Conservation (phyloP, 2,329 filamentous ascomycete genomes). For the Fusarium graminum region DNA sequence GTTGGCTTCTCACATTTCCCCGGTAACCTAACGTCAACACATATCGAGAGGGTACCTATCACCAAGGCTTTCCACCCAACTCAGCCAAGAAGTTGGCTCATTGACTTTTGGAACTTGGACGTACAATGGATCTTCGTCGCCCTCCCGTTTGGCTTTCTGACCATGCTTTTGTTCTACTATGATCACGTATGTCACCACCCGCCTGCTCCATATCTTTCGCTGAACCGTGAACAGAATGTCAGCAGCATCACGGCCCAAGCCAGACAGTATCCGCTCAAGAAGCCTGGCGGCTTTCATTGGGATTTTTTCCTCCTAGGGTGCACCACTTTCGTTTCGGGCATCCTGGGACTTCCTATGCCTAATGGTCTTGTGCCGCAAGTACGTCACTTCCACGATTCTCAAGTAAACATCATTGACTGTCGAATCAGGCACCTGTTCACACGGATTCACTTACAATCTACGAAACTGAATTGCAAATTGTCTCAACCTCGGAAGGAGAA, state of each 20-base stretch:
- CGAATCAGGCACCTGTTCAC: not conserved
- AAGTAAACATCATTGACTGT: fast-evolving
- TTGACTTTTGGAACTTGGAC: constrained; percentile 13
- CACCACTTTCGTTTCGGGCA: constrained; percentile 8
- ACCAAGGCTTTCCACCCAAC: constrained; percentile 2
- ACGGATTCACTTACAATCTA: constrained; percentile 6
- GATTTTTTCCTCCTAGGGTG: constrained; percentile 9
- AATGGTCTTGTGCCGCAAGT: constrained; percentile 7
- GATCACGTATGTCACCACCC: not conserved
- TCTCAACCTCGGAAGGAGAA: constrained; percentile 2
- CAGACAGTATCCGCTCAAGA: constrained; percentile 5
- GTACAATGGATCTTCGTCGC: constrained; percentile 4
- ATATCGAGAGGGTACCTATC: constrained; percentile 1
- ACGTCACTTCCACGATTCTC: fast-evolving
- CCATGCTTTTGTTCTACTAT: constrained; percentile 15
- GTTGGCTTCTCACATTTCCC: constrained; percentile 14
- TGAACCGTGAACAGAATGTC: not conserved
- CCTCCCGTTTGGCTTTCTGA: constrained; percentile 3
- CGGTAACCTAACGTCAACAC: not conserved
- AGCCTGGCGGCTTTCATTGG: constrained; percentile 13
- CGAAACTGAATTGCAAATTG: not conserved
- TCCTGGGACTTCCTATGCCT: constrained; percentile 6
- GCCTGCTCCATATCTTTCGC: not conserved
- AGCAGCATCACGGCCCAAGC: constrained; percentile 12
- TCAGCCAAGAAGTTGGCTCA: constrained; percentile 2